phyloP scores from a whole-genome alignment of 208 protist genomes.

The Leishmania amazonensis region DNA sequence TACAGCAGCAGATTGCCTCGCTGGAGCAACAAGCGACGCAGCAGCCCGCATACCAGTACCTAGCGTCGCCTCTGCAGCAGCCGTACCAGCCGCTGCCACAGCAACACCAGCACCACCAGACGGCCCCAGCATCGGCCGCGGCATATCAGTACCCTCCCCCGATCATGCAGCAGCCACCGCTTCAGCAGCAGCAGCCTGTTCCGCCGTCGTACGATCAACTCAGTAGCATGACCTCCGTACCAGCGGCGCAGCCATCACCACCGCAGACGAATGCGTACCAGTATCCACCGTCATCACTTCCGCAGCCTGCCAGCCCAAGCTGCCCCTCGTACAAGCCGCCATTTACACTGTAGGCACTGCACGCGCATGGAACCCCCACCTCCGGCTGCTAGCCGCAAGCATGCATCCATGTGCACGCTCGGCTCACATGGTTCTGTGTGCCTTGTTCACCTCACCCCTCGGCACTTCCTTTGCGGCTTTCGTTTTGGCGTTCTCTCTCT shows the following conservation, averaged over 20 bases:
- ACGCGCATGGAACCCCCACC: not conserved
- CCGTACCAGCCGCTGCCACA: conserved; percentile 13
- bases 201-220: conserved; percentile 35
- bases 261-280: conserved; percentile 14
- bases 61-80: not conserved
- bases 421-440: not conserved
- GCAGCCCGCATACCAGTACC: not conserved
- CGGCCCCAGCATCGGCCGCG: not conserved
- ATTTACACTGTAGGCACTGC: conserved; percentile 9
- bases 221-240: conserved; percentile 4
- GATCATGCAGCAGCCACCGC: not conserved
- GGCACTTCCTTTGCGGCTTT: not conserved
- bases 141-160: conserved; percentile 6
- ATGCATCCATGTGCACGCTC: not conserved
- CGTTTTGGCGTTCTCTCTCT: not conserved
- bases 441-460: too few relatives aligned
- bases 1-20: conserved; percentile 34
- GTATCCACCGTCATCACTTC: conserved; percentile 25
- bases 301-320: not conserved
- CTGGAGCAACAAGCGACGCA: conserved; percentile 26
- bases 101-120: not conserved
- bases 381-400: not conserved
- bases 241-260: conserved; percentile 3
- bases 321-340: conserved; percentile 35
- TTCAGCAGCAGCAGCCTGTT: not conserved